These are phyloP conservation scores for Fusarium pininemorale DNA, from an alignment of 2,329 filamentous ascomycete genomes.

Conservation along the genomic window DNA sequence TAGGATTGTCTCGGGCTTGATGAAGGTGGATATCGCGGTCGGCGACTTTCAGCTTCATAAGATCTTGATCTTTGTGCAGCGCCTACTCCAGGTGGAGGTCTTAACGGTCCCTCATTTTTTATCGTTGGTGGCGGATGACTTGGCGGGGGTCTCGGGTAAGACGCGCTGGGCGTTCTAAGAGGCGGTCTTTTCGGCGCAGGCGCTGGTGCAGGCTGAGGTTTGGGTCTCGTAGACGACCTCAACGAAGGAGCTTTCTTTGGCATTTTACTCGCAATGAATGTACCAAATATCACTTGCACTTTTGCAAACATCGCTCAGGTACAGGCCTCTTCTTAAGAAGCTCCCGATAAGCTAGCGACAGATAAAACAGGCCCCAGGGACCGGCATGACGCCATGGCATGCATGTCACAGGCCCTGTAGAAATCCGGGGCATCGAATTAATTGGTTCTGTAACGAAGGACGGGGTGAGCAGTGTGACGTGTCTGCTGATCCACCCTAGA, in stretches of 20 bases:
- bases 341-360: background rate
- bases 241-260: constrained; percentile 23
- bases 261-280: constrained; percentile 7
- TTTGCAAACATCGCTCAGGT: background rate
- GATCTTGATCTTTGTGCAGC: constrained; percentile 30
- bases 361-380: constrained; percentile 2
- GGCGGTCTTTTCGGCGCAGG: constrained; percentile 23
- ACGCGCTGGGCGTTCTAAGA: background rate
- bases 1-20: constrained; percentile 24
- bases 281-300: background rate
- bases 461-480: constrained; percentile 32
- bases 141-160: constrained; percentile 24
- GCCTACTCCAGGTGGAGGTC: constrained; percentile 1
- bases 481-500: constrained; percentile 39
- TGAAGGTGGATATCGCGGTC: constrained; percentile 6
- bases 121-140: constrained; percentile 9
- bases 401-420: constrained; percentile 18
- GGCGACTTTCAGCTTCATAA: constrained; percentile 28
- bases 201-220: constrained; percentile 20
- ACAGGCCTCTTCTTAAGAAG: background rate
- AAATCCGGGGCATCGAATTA: constrained; percentile 23
- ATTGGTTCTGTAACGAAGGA: constrained; percentile 24
- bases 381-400: constrained; percentile 38
- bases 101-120: background rate
- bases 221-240: constrained; percentile 28